Conservation (phyloP, 352 stramenopile species). For the Phytophthora litchii region DNA sequence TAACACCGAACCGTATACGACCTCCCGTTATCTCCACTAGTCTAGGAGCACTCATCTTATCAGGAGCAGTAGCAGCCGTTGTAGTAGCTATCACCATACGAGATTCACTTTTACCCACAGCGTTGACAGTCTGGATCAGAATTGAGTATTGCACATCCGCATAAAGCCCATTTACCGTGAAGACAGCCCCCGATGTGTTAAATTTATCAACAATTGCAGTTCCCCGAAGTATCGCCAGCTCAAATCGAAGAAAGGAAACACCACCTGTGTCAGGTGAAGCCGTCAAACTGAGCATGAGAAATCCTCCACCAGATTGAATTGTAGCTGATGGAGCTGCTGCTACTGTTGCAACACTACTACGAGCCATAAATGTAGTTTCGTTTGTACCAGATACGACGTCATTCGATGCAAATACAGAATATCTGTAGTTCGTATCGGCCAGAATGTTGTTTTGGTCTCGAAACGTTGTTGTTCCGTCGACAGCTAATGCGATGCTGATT, state of each 20-base stretch:
- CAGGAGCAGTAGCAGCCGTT: constrained; percentile 27
- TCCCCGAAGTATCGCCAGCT: constrained; percentile 18
- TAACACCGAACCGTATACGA: constrained; percentile 31
- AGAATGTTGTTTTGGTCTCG: constrained; percentile 31
- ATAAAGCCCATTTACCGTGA: constrained; percentile 36
- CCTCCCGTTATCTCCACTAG: constrained; percentile 41
- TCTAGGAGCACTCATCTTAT: constrained; percentile 18
- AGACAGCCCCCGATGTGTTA: constrained; percentile 10
- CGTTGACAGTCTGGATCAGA: constrained; percentile 34
- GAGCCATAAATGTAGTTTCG: constrained; percentile 14
- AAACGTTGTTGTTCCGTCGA: constrained; percentile 18
- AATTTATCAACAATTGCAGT: constrained; percentile 23
- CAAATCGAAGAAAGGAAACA: constrained; percentile 25
- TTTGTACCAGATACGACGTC: constrained; percentile 15
- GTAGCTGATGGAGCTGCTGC: constrained; percentile 19
- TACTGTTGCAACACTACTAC: constrained; percentile 25
- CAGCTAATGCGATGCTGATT: constrained; percentile 10
- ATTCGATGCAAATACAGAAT: constrained; percentile 45
- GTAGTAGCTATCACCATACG: constrained; percentile 24
- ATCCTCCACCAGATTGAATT: constrained; percentile 35
- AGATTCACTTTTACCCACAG: constrained; percentile 26
- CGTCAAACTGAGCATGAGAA: constrained; percentile 23
- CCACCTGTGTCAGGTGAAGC: constrained; percentile 43
- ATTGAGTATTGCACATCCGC: constrained; percentile 43
- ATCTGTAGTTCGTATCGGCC: constrained; percentile 44